Base-by-base conservation (phyloP, 192 early-diverging fungal species). In the Mortierella alpina region DNA sequence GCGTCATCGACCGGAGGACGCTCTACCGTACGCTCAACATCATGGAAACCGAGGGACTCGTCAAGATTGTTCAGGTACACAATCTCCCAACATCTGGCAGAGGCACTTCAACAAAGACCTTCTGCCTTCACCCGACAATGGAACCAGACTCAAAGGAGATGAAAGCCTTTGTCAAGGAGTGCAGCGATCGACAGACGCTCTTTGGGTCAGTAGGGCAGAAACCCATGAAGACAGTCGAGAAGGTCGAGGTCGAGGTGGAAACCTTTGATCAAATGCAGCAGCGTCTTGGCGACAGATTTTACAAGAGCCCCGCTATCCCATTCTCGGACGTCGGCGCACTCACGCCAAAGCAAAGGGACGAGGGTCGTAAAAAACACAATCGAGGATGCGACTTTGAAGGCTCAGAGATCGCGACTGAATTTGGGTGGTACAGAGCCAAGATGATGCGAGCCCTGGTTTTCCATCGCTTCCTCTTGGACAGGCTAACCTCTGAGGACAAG, bases 1-100 rank as follows among this genome's bases (percentile, higher is more conserved):
- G 83, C 59, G 72, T 70, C 11, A 84, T 91, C 31, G 90, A 91
- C 57, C 84, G 85, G 47, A 87, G 84, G 55, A 92, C 91, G 5
- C 63, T 92, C 4, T 58, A 67, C 41, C 75, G 91, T 0, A 84
- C 85, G 1, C 86, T 83, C 20, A 54, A 51, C 6, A 52, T 58
- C 1, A 57, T 92, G 79, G 87, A 87, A 65, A 45, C 48, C 5
- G 83, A 86, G 31, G 85, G 85, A 6, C 39, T 86, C 4, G 52
- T 90, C 44, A 83, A 74, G 57, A 59, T 75, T 1, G 77, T 79
- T 45, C 83, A 79, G n/a, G 75, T 90, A 9, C 45, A 72, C 17
- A 80, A 80, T 50, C 51, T 90, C 39, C 88, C 83, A 0, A 68
- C 78, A 41, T 59, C 88, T 5, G 89, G 86, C n/a, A 89, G 89